Base-by-base conservation (phyloP, 257 asterid species). In the Perilla frutescens region DNA sequence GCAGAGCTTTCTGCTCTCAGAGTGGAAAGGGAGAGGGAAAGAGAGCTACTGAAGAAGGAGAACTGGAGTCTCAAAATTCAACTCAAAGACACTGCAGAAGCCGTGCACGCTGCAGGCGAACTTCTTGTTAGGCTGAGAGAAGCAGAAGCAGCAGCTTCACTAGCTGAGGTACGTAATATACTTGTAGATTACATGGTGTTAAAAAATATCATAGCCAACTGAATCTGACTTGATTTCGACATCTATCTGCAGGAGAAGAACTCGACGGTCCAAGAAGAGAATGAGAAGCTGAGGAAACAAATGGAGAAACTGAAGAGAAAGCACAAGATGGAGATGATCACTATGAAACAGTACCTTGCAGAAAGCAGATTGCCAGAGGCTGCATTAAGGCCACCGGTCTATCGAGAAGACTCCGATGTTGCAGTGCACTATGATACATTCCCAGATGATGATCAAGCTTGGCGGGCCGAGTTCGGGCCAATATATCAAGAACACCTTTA, bases 391-490 rank as follows among this genome's bases (percentile, higher is more conserved):
- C 72, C 89, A 8, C 66, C 90, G 15, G 62, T 90, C 11, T 87
- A 74, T 76, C 76, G 88, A 57, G 84, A 95, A 11, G 90, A 88
- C 53, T 85, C 92, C 0, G 91, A 81, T 66, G 66, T 76, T 11
- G 72, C 31, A 31, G 14, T n/a, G 7, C 66, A 77, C 53, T 60
- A 70, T 49, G 79, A 20, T 20, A 20, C 26, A 20, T 20, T 20
- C 26, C 26, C 26, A 20, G 26, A 87, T 26, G 98, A 95, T 69
- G 99, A 94, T 75, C 91, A 91, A 78, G 96, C 98, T 6, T 95
- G 99, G 99, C 87, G 96, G 77, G 98, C 96, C 20, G 99, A 95
- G 77, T 95, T 95, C 62, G 99, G 99, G 15, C 88, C 99, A 53
- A 95, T 89, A 48, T 95, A 95, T 80, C 99, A 95, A 80, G 97